These are phyloP conservation scores for Boletus huronensis DNA, from an alignment of 768 basidiomycete species.

Conservation along the genomic window DNA sequence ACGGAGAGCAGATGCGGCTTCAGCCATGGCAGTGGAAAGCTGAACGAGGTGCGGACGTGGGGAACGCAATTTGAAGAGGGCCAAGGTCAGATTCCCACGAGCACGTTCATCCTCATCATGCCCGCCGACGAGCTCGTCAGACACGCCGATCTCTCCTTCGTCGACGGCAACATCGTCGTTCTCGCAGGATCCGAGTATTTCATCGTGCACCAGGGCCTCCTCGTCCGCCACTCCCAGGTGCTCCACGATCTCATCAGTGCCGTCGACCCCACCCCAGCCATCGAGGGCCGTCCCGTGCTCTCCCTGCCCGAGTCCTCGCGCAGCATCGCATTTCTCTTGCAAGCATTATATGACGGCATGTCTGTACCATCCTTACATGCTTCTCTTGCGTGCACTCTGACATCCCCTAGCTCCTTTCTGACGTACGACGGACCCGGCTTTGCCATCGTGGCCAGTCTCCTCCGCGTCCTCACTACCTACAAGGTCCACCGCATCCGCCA, in stretches of 20 bases:
- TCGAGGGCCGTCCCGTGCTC: constrained; percentile 60
- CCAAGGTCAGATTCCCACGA: constrained; percentile 16
- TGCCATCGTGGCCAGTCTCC: constrained; percentile 48
- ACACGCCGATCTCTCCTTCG: constrained; percentile 57
- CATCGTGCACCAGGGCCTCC: constrained; percentile 62
- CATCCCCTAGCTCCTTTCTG: constrained; percentile 40
- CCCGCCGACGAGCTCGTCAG: constrained; percentile 29
- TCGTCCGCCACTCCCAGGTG: constrained; percentile 59
- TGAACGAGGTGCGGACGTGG: background rate
- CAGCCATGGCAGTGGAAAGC: constrained; percentile 31
- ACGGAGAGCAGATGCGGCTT: constrained; percentile 39
- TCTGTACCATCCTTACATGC: constrained; percentile 32
- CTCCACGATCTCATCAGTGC: constrained; percentile 41
- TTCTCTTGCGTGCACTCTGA: constrained; percentile 11
- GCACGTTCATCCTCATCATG: constrained; percentile 7
- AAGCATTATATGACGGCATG: constrained; percentile 70
- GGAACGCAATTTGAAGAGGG: constrained; percentile 15
- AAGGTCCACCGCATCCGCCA: constrained; percentile 53
- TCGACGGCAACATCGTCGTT: constrained; percentile 67
- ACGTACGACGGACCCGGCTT: constrained; percentile 51
- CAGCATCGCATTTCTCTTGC: constrained; percentile 56
- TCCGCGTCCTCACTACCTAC: constrained; percentile 65
- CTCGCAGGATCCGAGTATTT: constrained; percentile 58
- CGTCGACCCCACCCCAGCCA: constrained; percentile 18
- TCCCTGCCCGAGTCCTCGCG: constrained; percentile 51